These are phyloP conservation scores for Pichia gijzeniarum DNA, from an alignment of 805 yeast genomes.

Conservation along the genomic window DNA sequence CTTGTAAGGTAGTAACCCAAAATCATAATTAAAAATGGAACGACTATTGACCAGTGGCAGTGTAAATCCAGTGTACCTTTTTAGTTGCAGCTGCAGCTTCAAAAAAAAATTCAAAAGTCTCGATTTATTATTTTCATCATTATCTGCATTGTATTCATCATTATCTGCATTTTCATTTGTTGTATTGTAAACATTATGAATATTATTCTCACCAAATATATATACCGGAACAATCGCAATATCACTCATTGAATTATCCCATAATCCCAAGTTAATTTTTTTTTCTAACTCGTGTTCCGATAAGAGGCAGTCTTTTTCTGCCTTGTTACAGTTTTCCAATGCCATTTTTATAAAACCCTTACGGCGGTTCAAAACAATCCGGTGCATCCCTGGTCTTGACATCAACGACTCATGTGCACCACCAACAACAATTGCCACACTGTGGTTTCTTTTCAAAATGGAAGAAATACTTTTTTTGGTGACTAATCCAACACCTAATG, in stretches of 20 bases:
- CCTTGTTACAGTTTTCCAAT: slow-evolving; percentile 39
- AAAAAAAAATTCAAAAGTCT: slow-evolving; percentile 31
- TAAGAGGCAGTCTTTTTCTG: not conserved
- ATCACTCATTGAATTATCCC: slow-evolving; percentile 40
- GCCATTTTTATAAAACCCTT: slow-evolving; percentile 90
- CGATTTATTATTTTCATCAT: slow-evolving; percentile 15
- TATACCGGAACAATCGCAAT: slow-evolving; percentile 78
- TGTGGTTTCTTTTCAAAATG: slow-evolving; percentile 56
- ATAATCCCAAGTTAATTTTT: slow-evolving; percentile 11
- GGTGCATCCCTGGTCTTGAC: slow-evolving; percentile 54
- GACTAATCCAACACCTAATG: slow-evolving; percentile 82
- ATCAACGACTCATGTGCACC: slow-evolving; percentile 90
- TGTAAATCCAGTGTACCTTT: slow-evolving; percentile 70
- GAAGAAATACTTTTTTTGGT: slow-evolving; percentile 64
- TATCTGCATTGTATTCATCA: not conserved
- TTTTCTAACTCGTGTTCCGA: not conserved
- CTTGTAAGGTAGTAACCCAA: slow-evolving; percentile 84
- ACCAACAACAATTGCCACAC: slow-evolving; percentile 88
- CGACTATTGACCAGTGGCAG: slow-evolving; percentile 88
- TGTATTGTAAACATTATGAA: slow-evolving; percentile 38
- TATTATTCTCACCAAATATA: slow-evolving; percentile 83
- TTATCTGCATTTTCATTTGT: slow-evolving; percentile 14
- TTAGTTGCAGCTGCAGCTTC: slow-evolving; percentile 67
- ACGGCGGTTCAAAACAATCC: slow-evolving; percentile 67
- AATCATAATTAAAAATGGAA: slow-evolving; percentile 87